Evolutionary conservation across 1,139 yeast species (phyloP).

Genomic region (Candida frijolesensis): DNA sequence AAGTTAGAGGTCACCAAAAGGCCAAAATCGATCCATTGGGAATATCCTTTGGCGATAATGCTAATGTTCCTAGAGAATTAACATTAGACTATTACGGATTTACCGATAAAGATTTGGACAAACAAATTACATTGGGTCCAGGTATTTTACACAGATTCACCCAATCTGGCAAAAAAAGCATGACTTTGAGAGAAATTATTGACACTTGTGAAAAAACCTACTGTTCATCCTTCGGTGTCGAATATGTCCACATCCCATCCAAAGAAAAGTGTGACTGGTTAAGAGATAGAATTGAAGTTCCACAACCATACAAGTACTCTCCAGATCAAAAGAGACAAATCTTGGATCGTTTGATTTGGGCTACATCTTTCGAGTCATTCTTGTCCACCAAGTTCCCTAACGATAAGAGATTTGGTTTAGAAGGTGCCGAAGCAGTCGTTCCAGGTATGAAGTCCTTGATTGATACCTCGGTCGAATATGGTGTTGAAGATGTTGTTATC

Average conservation of each 20-base stretch:
- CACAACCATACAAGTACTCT: constrained; percentile 80
- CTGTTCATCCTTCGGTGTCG: constrained; percentile 89
- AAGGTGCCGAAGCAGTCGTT: constrained; percentile 95
- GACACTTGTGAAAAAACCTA: constrained; percentile 79
- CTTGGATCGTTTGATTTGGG: constrained; percentile 95
- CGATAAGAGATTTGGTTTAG: constrained; percentile 97
- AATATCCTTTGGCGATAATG: constrained; percentile 76
- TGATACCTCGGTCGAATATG: constrained; percentile 90
- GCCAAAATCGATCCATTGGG: constrained; percentile 95
- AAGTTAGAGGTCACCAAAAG: constrained; percentile 96
- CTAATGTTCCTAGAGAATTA: constrained; percentile 74
- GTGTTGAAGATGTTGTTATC: constrained; percentile 93
- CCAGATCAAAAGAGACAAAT: constrained; percentile 94
- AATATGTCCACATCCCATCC: constrained; percentile 95
- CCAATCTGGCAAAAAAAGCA: constrained; percentile 59
- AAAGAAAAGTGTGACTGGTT: constrained; percentile 97
- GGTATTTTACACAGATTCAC: constrained; percentile 96
- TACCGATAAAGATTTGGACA: constrained; percentile 80
- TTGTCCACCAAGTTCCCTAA: constrained; percentile 94
- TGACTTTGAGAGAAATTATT: constrained; percentile 78
- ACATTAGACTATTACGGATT: constrained; percentile 91
- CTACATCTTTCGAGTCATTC: constrained; percentile 91
- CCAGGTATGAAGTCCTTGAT: constrained; percentile 97
- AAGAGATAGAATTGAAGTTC: constrained; percentile 94
- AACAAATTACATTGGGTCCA: constrained; percentile 89